Percentiles rank a stretch among this genome's conserved stretches.
These are phyloP conservation scores for Rhodotorula toruloides DNA, from an alignment of 768 basidiomycete species.

Conservation along the genomic window DNA sequence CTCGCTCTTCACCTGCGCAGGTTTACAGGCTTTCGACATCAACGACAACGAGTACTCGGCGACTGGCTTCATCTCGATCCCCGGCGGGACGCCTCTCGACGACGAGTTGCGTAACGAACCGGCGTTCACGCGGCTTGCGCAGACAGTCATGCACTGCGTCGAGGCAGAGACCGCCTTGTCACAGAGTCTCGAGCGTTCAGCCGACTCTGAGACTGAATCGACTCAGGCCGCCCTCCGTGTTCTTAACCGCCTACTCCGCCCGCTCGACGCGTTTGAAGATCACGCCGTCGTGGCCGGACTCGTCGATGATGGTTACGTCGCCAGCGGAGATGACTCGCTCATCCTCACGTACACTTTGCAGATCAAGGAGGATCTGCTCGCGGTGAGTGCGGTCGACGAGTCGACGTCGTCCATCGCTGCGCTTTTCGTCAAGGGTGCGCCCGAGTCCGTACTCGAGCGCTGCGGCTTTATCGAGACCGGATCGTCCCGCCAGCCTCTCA, in stretches of 20 bases:
- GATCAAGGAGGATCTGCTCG: conserved; percentile 95
- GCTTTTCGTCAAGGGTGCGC: conserved; percentile 91
- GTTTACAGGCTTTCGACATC: no score
- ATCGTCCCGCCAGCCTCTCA: conserved; percentile 56
- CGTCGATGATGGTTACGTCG: conserved; percentile 67
- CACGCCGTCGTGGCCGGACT: conserved; percentile 57
- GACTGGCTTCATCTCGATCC: conserved; percentile 60
- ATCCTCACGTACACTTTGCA: conserved; percentile 87
- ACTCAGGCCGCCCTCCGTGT: conserved; percentile 96
- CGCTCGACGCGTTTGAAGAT: conserved; percentile 57
- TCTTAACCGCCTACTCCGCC: conserved; percentile 87
- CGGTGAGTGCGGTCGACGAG: conserved; percentile 90
- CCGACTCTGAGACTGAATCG: conserved; percentile 87
- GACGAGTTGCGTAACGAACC: conserved; percentile 46
- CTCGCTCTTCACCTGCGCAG: no score
- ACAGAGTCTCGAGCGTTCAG: conserved; percentile 72
- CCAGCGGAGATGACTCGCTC: conserved; percentile 71
- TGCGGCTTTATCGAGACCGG: conserved; percentile 68
- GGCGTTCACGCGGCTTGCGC: conserved; percentile 57
- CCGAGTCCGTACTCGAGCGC: conserved; percentile 86
- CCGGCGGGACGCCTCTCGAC: conserved; percentile 54
- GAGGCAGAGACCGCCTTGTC: conserved; percentile 82
- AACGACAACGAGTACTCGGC: conserved; percentile 93
- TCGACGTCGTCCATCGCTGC: conserved; percentile 58
- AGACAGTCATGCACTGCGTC: conserved; percentile 89